Conservation (phyloP, 176 grass and related monocot genomes). For the Dendrocalamus sinicus region DNA sequence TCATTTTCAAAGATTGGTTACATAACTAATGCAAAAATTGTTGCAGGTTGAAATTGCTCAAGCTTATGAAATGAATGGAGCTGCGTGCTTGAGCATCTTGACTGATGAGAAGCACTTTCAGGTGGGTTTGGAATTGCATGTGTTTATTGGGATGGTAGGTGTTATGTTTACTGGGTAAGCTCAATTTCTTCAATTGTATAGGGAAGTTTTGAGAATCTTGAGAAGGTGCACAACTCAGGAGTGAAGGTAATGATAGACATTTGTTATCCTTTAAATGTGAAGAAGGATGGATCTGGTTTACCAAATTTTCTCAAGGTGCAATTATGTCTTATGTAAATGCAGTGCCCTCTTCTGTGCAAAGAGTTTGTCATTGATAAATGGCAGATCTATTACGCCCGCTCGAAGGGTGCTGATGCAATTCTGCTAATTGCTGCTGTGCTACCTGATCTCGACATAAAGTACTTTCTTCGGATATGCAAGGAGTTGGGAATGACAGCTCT, state of each 20-base stretch:
- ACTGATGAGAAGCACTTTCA: conserved; percentile 79
- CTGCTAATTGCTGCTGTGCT: conserved; percentile 89
- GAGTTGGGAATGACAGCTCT: conserved; percentile 83
- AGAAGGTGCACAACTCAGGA: conserved; percentile 76
- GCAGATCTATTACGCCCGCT: conserved; percentile 92
- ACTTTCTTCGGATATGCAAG: conserved; percentile 68
- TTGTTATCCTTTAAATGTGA: conserved; percentile 19
- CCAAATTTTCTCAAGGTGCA: conserved; percentile 21
- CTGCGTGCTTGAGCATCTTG: conserved; percentile 83
- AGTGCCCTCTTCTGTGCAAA: conserved; percentile 99
- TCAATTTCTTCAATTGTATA: conserved; percentile 35
- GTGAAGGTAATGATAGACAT: conserved; percentile 61
- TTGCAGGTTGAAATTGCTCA: conserved; percentile 72
- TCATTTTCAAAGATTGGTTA: conserved; percentile 18
- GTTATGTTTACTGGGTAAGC: not conserved
- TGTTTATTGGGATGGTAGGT: conserved; percentile 2
- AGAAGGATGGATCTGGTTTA: conserved; percentile 17
- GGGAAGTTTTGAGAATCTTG: conserved; percentile 95
- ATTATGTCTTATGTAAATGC: conserved; percentile 45
- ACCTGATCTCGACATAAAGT: conserved; percentile 78
- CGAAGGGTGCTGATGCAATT: conserved; percentile 86
- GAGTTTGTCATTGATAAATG: conserved; percentile 92
- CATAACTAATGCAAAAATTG: conserved; percentile 9
- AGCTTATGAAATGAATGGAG: conserved; percentile 71
- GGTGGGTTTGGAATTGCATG: conserved; percentile 40